Percentiles rank a stretch among this genome's conserved stretches.
Conservation (phyloP, 1,284 basidiomycete genomes). For the Fomes fomentarius region DNA sequence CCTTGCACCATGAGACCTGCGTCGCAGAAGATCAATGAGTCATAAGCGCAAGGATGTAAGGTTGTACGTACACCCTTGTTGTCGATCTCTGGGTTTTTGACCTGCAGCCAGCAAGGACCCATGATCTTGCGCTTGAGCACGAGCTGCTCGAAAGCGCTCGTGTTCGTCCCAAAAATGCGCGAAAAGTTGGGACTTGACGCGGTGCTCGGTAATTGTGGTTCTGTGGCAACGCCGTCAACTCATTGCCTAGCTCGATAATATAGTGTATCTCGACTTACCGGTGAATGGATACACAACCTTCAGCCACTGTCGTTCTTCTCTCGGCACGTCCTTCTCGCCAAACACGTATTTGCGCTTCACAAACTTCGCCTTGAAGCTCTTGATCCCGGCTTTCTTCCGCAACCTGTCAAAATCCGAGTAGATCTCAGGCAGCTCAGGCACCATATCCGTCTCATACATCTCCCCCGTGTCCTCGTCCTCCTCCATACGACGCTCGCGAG, state of each 20-base stretch:
- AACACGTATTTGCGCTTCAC: conserved; percentile 95
- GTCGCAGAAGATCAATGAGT: too few relatives aligned
- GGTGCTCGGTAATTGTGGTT: conserved; percentile 70
- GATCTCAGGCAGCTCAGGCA: conserved; percentile 73
- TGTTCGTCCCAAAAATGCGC: conserved; percentile 91
- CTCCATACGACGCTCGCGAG: conserved; percentile 70
- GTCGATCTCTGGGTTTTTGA: conserved; percentile 76
- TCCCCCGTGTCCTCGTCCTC: conserved; percentile 56
- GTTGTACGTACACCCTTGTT: conserved; percentile 72
- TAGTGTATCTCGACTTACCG: too few relatives aligned
- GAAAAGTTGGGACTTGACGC: conserved; percentile 85
- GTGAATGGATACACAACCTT: conserved; percentile 90
- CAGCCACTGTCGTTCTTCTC: conserved; percentile 85
- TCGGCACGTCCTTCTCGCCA: conserved; percentile 83
- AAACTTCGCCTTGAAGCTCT: conserved; percentile 80
- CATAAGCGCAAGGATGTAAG: not conserved
- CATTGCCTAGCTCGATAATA: too few relatives aligned
- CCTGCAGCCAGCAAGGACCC: conserved; percentile 97
- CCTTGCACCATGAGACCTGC: conserved; percentile 93
- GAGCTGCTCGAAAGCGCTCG: conserved; percentile 93
- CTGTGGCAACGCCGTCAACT: too few relatives aligned
- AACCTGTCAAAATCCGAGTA: conserved; percentile 86
- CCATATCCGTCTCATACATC: conserved; percentile 75
- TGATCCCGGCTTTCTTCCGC: conserved; percentile 76
- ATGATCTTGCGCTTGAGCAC: conserved; percentile 97